These are phyloP conservation scores for Globisporangium abappressorium DNA, from an alignment of 352 stramenopile species.

Conservation along the genomic window DNA sequence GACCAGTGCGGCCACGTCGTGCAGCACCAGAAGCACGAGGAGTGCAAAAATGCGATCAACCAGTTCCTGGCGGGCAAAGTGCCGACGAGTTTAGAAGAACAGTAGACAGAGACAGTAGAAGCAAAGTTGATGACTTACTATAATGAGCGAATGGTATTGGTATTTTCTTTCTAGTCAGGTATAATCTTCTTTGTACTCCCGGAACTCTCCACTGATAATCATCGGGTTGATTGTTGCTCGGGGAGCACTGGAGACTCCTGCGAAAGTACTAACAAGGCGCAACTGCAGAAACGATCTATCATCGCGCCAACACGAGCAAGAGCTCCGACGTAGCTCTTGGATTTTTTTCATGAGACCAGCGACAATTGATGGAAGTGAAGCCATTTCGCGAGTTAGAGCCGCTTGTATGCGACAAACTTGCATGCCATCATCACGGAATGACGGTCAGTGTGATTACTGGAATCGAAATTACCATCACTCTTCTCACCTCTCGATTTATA, in stretches of 20 bases:
- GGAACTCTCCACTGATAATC: no score
- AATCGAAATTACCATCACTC: background rate
- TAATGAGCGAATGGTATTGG: no score
- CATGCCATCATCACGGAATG: conserved; percentile 6
- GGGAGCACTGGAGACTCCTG: no score
- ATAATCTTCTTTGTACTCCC: no score
- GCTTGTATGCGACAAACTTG: background rate
- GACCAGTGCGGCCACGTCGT: conserved; percentile 37
- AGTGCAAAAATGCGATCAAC: background rate
- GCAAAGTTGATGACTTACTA: no score
- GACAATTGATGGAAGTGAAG: background rate
- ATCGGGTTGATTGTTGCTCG: no score
- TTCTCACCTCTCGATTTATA: background rate
- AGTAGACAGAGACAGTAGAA: background rate
- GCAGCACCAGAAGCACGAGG: background rate
- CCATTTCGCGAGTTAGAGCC: background rate
- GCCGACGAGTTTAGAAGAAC: background rate
- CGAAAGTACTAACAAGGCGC: no score
- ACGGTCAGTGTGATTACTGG: conserved; percentile 2
- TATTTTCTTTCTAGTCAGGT: no score
- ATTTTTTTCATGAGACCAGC: background rate
- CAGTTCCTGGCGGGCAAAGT: background rate
- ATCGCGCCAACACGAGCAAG: no score
- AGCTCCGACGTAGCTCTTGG: background rate
- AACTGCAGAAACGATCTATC: no score